Conservation (phyloP, 352 stramenopile genomes). For the Phytophthora idaei region DNA sequence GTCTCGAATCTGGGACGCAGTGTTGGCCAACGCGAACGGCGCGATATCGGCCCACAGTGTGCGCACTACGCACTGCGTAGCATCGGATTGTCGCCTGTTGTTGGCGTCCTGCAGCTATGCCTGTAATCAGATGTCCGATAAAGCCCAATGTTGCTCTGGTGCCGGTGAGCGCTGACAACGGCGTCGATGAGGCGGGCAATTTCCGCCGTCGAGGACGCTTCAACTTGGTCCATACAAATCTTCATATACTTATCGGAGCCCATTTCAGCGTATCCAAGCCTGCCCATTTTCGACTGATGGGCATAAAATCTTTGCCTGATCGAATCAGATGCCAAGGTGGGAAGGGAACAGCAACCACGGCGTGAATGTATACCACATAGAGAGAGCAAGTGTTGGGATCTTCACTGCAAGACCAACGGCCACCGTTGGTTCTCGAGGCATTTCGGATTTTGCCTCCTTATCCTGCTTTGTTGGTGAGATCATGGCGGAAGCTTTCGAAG, state of each 20-base stretch:
- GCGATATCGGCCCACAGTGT: not conserved
- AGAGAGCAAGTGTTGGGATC: conserved; percentile 34
- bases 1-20: too few relatives aligned
- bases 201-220: conserved; percentile 8
- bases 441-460: conserved; percentile 75
- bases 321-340: conserved; percentile 29
- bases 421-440: conserved; percentile 36
- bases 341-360: conserved; percentile 24
- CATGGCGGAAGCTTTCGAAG: conserved; percentile 69
- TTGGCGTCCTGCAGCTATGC: too few relatives aligned
- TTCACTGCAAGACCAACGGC: conserved; percentile 13
- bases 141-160: not conserved
- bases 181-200: conserved; percentile 6
- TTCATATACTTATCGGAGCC: conserved; percentile 9
- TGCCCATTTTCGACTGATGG: conserved; percentile 21
- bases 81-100: not conserved
- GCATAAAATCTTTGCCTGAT: conserved; percentile 29
- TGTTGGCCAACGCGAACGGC: not conserved
- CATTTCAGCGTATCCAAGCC: conserved; percentile 18
- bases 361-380: conserved; percentile 46
- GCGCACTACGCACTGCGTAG: not conserved
- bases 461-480: conserved; percentile 12
- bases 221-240: conserved; percentile 31
- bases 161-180: not conserved
- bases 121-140: conserved; percentile 3